Percentiles rank a stretch among this genome's conserved stretches.
Conservation (phyloP, 495 filamentous ascomycete species). For the Bacidia rubella region DNA sequence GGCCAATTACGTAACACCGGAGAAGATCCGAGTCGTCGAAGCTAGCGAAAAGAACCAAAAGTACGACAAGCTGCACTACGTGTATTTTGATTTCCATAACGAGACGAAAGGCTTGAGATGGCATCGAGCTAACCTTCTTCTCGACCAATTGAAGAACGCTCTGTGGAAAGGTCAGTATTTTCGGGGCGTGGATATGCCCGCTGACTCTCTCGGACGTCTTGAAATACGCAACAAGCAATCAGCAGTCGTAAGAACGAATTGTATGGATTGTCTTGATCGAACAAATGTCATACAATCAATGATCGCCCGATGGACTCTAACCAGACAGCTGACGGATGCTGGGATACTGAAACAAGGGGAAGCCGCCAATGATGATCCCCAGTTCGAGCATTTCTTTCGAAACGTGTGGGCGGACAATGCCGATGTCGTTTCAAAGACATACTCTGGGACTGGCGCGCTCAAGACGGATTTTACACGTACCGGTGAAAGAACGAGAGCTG, state of each 20-base stretch:
- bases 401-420: constrained; percentile 98
- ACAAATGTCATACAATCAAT: constrained; percentile 97
- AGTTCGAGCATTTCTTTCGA: constrained; percentile 78
- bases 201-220: constrained; percentile 49
- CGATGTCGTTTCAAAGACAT: constrained; percentile 80
- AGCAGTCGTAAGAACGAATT: constrained; percentile 88
- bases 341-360: constrained; percentile 61
- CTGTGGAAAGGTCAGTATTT: constrained; percentile 76
- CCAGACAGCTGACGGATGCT: constrained; percentile 70
- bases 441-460: constrained; percentile 87
- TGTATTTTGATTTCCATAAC: constrained; percentile 97
- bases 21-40: constrained; percentile 72
- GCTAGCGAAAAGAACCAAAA: constrained; percentile 42
- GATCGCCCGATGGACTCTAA: constrained; percentile 78
- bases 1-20: constrained; percentile 42
- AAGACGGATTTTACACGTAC: constrained; percentile 93
- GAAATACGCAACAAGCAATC: constrained; percentile 69
- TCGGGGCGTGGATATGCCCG: constrained; percentile 76
- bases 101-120: constrained; percentile 90
- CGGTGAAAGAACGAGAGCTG: constrained; percentile 70
- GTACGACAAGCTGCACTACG: constrained; percentile 76
- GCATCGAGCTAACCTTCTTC: constrained; percentile 77
- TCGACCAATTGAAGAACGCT: constrained; percentile 63
- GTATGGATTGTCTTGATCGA: constrained; percentile 97
- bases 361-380: constrained; percentile 51